Conservation (phyloP, 1,284 basidiomycete species). For the Lentinula novae-zelandiae region DNA sequence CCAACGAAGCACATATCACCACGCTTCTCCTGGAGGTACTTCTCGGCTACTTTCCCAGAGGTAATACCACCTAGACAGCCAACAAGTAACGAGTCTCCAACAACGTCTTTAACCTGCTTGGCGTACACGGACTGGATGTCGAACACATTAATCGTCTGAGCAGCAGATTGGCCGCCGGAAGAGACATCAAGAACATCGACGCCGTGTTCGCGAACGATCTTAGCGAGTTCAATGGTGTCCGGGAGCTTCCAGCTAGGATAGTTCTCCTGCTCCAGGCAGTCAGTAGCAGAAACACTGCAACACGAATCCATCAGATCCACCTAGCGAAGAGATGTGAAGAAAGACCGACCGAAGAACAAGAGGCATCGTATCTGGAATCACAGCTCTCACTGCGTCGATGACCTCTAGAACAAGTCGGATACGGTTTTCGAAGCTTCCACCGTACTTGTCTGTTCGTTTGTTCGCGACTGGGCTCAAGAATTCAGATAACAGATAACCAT, state of each 20-base stretch:
- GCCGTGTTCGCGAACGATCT: slow-evolving; percentile 52
- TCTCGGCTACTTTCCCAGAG: slow-evolving; percentile 51
- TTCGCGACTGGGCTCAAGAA: slow-evolving; percentile 65
- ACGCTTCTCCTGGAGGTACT: slow-evolving; percentile 52
- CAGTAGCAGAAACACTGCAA: slow-evolving; percentile 51
- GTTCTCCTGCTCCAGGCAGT: slow-evolving; percentile 58
- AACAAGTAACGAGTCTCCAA: slow-evolving; percentile 34
- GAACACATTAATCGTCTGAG: slow-evolving; percentile 40
- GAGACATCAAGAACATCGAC: slow-evolving; percentile 67
- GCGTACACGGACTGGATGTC: slow-evolving; percentile 50
- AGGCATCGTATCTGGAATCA: slow-evolving; percentile 58
- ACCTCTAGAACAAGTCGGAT: slow-evolving; percentile 58
- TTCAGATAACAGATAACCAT: slow-evolving; percentile 56
- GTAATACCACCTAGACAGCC: slow-evolving; percentile 61
- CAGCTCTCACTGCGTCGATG: slow-evolving; percentile 45
- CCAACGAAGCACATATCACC: slow-evolving; percentile 60
- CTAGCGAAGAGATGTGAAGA: neutral
- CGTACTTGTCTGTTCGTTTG: slow-evolving; percentile 69
- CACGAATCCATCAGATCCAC: neutral
- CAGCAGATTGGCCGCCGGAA: slow-evolving; percentile 52
- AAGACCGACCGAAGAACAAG: slow-evolving; percentile 59
- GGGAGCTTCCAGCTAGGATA: slow-evolving; percentile 57
- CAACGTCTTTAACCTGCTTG: slow-evolving; percentile 46
- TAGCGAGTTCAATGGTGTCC: slow-evolving; percentile 53
- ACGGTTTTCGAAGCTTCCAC: slow-evolving; percentile 72